Evolutionary conservation across 345 rosid species (phyloP).

Genomic region (Arabis alpina): DNA sequence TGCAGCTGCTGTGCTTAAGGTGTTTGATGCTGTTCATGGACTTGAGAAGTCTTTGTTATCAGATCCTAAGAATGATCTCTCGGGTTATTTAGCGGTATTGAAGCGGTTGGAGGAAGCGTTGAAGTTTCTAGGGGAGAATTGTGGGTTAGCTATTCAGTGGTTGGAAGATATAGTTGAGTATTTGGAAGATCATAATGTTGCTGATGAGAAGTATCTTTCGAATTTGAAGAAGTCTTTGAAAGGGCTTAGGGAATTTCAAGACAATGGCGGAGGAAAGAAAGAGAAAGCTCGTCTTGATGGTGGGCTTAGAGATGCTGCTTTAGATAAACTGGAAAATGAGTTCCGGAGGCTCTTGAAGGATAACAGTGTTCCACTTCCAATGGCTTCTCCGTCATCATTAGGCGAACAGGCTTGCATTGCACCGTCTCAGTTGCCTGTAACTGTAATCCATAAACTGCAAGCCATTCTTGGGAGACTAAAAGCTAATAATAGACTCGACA

Average conservation of each 20-base stretch:
- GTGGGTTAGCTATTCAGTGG: conserved; percentile 98
- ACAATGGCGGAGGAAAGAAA: conserved; percentile 32
- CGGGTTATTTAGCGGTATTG: conserved; percentile 82
- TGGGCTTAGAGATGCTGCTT: conserved; percentile 82
- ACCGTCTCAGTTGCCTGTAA: conserved; percentile 85
- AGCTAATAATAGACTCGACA: conserved; percentile 82
- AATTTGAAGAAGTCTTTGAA: conserved; percentile 70
- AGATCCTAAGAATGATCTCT: conserved; percentile 79
- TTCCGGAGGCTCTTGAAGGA: conserved; percentile 77
- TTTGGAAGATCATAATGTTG: conserved; percentile 81
- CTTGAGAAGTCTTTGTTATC: conserved; percentile 87
- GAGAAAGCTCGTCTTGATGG: conserved; percentile 65
- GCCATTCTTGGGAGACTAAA: conserved; percentile 88
- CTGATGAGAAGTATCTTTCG: conserved; percentile 71
- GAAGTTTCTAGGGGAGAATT: conserved; percentile 88
- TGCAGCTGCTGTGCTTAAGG: conserved; percentile 98
- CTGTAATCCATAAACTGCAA: conserved; percentile 87
- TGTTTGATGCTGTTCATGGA: conserved; percentile 96
- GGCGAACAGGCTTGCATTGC: conserved; percentile 80
- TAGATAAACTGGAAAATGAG: conserved; percentile 80
- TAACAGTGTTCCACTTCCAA: conserved; percentile 85
- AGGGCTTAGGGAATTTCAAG: conserved; percentile 66
- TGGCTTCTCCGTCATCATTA: conserved; percentile 66
- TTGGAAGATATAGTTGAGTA: conserved; percentile 97
- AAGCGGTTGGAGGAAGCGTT: conserved; percentile 93